These are phyloP conservation scores for Xylaria sp. DNA, from an alignment of 2,329 filamentous ascomycete genomes.

Conservation along the genomic window DNA sequence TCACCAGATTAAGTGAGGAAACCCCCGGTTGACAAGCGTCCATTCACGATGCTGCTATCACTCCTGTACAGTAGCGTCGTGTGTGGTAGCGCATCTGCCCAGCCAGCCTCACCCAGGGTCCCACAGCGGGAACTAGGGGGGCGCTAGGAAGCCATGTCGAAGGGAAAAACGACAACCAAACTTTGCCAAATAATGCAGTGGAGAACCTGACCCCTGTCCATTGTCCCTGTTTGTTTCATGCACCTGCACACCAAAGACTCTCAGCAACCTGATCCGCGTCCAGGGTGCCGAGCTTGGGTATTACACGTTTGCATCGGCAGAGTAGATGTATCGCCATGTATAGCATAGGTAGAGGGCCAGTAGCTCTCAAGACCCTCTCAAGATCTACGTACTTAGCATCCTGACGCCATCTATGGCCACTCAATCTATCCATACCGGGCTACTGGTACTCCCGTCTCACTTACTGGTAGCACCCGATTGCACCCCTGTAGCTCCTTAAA, in stretches of 20 bases:
- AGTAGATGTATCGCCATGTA: neutral
- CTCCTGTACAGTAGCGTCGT: no score
- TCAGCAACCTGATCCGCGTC: neutral
- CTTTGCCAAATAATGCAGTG: constrained; percentile 5
- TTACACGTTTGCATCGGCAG: neutral
- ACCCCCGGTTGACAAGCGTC: constrained; percentile 4
- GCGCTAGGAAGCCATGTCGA: constrained; percentile 16
- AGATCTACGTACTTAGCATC: no score
- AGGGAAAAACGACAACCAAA: neutral
- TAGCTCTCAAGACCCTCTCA: neutral
- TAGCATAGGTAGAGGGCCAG: neutral
- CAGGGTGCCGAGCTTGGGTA: neutral
- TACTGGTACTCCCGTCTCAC: neutral
- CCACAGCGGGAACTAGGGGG: constrained; percentile 32
- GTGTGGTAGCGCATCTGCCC: constrained; percentile 14
- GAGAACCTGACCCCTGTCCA: constrained; percentile 2
- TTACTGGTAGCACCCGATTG: neutral
- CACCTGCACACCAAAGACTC: neutral
- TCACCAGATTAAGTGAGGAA: constrained; percentile 19
- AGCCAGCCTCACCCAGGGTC: constrained; percentile 27
- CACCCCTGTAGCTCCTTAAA: neutral
- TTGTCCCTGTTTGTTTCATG: constrained; percentile 14
- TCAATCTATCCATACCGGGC: no score
- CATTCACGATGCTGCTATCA: constrained; percentile 7
- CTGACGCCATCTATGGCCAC: no score